Evolutionary conservation across 129 eudicot genomes (phyloP).

Genomic region (Flaveria bidentis): DNA sequence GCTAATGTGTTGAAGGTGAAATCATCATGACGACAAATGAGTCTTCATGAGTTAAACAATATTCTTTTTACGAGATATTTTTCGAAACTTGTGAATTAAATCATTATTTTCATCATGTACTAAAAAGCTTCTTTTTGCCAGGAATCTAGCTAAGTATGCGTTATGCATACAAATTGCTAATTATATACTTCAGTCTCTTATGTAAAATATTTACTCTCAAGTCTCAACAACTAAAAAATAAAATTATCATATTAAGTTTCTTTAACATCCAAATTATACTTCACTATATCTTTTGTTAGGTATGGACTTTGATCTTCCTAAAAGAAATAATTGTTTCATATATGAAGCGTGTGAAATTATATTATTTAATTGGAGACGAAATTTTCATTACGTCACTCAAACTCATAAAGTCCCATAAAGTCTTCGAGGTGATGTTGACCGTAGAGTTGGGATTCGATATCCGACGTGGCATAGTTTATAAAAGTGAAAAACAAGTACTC

Average conservation of each 20-base stretch:
- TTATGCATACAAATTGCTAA: not conserved
- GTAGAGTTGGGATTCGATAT: slow-evolving; percentile 20
- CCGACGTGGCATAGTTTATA: not conserved
- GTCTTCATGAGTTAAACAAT: not conserved
- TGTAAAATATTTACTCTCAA: not conserved
- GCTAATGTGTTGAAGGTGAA: not conserved
- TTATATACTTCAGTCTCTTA: not conserved
- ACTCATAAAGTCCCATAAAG: not conserved
- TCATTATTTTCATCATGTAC: too few species aligned
- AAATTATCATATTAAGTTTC: too few species aligned
- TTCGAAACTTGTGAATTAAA: too few species aligned
- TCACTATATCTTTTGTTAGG: too few species aligned
- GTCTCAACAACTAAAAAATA: not conserved
- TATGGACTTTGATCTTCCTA: too few species aligned
- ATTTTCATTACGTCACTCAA: too few species aligned
- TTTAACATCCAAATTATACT: too few species aligned
- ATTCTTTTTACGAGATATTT: too few species aligned
- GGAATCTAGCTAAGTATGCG: not conserved
- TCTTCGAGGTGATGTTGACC: slow-evolving; percentile 18
- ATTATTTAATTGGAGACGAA: too few species aligned
- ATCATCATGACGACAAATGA: not conserved
- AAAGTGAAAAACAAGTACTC: not conserved
- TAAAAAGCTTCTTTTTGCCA: not conserved
- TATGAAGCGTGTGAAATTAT: too few species aligned
- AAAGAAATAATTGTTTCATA: too few species aligned